A percentile compares a stretch with the other conserved stretches of the same genome.
phyloP scores from a whole-genome alignment of 2,329 filamentous ascomycete genomes.

The Sordariomycetes sp. region DNA sequence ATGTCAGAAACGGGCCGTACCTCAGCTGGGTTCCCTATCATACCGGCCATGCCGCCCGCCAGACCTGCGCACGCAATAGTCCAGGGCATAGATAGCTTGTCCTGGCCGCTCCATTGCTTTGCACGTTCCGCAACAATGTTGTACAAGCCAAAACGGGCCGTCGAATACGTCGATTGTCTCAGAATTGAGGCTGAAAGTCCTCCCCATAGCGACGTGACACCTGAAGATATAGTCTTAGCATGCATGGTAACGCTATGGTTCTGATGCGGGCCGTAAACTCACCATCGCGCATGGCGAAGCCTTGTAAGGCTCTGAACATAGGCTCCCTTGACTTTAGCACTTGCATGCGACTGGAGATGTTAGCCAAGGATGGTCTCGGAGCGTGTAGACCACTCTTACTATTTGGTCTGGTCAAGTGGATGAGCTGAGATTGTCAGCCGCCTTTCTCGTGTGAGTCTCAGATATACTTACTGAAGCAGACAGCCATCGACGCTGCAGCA shows the following conservation, averaged over 20 bases:
- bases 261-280: not conserved
- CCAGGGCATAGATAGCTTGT: slow-evolving; percentile 18
- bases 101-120: slow-evolving; percentile 14
- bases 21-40: slow-evolving; percentile 36
- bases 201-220: slow-evolving; percentile 30
- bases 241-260: not conserved
- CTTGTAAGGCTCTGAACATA: slow-evolving; percentile 26
- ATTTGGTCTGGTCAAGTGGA: slow-evolving; percentile 34
- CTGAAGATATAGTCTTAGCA: slow-evolving; percentile 9
- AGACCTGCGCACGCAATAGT: slow-evolving; percentile 29
- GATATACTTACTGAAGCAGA: slow-evolving; percentile 30
- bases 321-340: slow-evolving; percentile 28
- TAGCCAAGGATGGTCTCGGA: not conserved
- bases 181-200: slow-evolving; percentile 33
- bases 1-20: slow-evolving; percentile 14
- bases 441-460: not conserved
- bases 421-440: slow-evolving; percentile 20
- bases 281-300: slow-evolving; percentile 30
- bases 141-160: slow-evolving; percentile 32
- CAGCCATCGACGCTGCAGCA: slow-evolving; percentile 33
- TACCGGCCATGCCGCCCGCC: slow-evolving; percentile 29
- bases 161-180: slow-evolving; percentile 33
- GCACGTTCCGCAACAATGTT: slow-evolving; percentile 21
- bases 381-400: slow-evolving; percentile 16
- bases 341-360: slow-evolving; percentile 28